Conservation (phyloP, 2,329 filamentous ascomycete species). For the Lasiodiplodia sp. region DNA sequence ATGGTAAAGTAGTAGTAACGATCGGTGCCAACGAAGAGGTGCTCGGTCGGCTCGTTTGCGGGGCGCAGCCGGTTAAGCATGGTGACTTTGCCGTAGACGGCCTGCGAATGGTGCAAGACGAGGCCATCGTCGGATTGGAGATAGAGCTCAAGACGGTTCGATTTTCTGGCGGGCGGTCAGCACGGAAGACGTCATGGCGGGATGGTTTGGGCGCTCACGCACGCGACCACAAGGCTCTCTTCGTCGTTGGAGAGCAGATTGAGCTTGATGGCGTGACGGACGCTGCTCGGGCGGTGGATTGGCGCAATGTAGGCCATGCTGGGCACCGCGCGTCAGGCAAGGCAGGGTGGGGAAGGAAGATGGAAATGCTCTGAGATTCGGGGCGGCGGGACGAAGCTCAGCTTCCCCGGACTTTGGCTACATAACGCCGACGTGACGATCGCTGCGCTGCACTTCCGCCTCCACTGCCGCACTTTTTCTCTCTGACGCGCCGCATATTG, state of each 20-base stretch:
- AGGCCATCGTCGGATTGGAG: constrained; percentile 70
- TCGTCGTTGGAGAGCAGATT: constrained; percentile 76
- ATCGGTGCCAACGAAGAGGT: constrained; percentile 92
- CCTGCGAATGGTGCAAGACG: constrained; percentile 70
- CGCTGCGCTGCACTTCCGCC: constrained; percentile 13
- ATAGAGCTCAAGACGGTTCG: constrained; percentile 88
- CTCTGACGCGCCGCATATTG: constrained; percentile 2
- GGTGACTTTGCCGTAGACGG: constrained; percentile 84
- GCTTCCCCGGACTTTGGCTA: constrained; percentile 28
- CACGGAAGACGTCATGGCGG: constrained; percentile 18
- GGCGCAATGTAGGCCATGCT: constrained; percentile 93
- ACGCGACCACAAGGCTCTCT: constrained; percentile 89
- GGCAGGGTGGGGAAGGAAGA: background rate
- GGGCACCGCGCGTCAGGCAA: constrained; percentile 4
- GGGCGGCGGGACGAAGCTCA: constrained; percentile 17
- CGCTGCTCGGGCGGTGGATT: constrained; percentile 89
- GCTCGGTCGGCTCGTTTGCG: constrained; percentile 74
- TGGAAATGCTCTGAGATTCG: background rate
- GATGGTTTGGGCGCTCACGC: constrained; percentile 48
- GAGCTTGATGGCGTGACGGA: constrained; percentile 85
- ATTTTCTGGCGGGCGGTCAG: constrained; percentile 62
- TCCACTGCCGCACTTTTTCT: constrained; percentile 20
- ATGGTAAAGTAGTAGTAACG: constrained; percentile 90
- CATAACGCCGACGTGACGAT: constrained; percentile 13
- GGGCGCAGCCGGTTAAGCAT: constrained; percentile 84